Conservation (phyloP, 495 filamentous ascomycete species). For the Wilcoxina mikolae region DNA sequence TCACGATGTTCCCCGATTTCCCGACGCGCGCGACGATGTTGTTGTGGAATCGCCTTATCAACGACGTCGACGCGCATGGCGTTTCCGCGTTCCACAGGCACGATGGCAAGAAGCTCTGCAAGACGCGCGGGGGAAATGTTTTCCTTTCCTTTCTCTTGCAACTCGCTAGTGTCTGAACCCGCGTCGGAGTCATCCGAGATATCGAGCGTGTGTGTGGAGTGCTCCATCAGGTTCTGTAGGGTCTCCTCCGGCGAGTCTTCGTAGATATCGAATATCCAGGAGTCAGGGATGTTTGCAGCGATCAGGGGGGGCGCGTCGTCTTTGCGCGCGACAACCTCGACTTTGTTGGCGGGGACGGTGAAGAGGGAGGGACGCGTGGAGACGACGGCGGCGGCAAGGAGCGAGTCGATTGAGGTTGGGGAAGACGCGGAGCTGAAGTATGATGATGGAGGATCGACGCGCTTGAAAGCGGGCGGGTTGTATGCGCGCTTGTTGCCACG, state of each 20-base stretch:
- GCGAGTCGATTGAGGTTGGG: constrained; percentile 13
- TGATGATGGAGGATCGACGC: constrained; percentile 18
- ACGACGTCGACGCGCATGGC: constrained; percentile 19
- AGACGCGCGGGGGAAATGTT: constrained; percentile 59
- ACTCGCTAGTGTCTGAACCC: constrained; percentile 40
- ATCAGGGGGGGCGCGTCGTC: background rate
- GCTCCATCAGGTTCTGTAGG: constrained; percentile 79
- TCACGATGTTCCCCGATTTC: constrained; percentile 6
- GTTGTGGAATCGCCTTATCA: constrained; percentile 14
- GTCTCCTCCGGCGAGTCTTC: constrained; percentile 82
- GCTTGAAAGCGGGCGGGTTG: constrained; percentile 9
- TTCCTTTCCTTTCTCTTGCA: constrained; percentile 64
- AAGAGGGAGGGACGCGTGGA: constrained; percentile 3
- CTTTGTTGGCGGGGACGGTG: constrained; percentile 16
- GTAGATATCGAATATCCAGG: constrained; percentile 89
- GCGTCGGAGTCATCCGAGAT: constrained; percentile 58
- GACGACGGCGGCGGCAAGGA: constrained; percentile 9
- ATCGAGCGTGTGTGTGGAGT: constrained; percentile 72
- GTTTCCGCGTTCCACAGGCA: constrained; percentile 24
- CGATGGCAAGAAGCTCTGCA: constrained; percentile 26
- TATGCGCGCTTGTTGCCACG: constrained; percentile 13
- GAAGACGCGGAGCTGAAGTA: background rate
- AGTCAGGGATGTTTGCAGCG: constrained; percentile 38
- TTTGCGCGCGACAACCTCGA: constrained; percentile 29
- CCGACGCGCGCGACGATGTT: background rate